These are phyloP conservation scores for Vaccinium darrowii DNA, from an alignment of 148 eudicot genomes.

Conservation along the genomic window DNA sequence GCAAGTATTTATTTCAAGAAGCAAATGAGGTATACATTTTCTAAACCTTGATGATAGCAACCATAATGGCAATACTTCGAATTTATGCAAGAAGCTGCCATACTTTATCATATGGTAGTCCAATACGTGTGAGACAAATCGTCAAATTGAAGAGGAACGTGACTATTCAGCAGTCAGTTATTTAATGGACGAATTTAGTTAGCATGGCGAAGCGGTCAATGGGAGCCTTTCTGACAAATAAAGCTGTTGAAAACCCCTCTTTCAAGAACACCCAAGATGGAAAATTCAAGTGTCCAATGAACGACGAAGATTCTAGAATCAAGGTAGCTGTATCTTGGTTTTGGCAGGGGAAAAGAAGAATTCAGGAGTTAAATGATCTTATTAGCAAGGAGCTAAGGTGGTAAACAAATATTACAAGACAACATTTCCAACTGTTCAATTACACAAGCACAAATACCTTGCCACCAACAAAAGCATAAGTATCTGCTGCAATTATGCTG, in stretches of 20 bases:
- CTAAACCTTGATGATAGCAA: neutral
- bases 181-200: neutral
- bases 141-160: neutral
- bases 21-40: neutral
- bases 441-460: conserved; percentile 52
- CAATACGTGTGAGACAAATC: neutral
- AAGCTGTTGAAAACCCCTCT: conserved; percentile 3
- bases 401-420: conserved; percentile 5
- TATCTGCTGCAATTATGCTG: conserved; percentile 96
- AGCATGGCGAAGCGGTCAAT: neutral
- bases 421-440: neutral
- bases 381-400: neutral
- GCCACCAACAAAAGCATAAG: conserved; percentile 90
- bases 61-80: neutral
- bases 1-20: neutral
- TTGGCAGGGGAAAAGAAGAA: neutral
- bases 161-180: neutral
- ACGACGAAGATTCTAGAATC: neutral
- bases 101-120: neutral
- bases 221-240: neutral
- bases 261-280: neutral
- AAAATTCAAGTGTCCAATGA: neutral
- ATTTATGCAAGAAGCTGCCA: neutral
- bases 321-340: neutral
- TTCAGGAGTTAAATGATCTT: neutral